A percentile compares a stretch with the other conserved stretches of the same genome.
These are phyloP conservation scores for Solanum lignicaule DNA, from an alignment of 257 asterid species.

Conservation along the genomic window DNA sequence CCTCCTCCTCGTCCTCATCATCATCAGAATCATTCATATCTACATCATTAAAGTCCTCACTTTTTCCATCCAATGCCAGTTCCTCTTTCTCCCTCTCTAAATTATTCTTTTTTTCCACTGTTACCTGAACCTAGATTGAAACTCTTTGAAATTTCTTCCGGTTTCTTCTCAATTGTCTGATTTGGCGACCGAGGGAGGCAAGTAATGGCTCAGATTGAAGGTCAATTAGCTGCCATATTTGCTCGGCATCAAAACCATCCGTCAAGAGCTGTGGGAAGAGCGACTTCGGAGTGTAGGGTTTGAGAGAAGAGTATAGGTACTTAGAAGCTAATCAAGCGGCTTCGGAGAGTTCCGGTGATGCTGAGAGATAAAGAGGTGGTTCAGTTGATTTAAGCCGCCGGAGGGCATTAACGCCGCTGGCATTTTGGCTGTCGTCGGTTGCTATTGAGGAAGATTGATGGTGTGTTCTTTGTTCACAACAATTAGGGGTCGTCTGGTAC, in stretches of 20 bases:
- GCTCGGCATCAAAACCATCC: constrained; percentile 64
- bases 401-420: constrained; percentile 36
- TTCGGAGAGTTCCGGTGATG: constrained; percentile 52
- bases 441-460: constrained; percentile 13
- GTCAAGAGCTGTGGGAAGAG: constrained; percentile 45
- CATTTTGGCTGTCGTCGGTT: neutral
- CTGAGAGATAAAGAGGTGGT: constrained; percentile 61
- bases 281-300: constrained; percentile 52
- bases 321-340: constrained; percentile 63
- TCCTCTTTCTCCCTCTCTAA: neutral
- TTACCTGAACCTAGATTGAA: constrained; percentile 19
- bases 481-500: no score
- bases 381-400: constrained; percentile 40
- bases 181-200: constrained; percentile 47
- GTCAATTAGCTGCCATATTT: constrained; percentile 95
- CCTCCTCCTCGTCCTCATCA: constrained; percentile 11
- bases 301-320: constrained; percentile 46
- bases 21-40: constrained; percentile 13
- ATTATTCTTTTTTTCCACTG: neutral
- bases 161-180: constrained; percentile 58
- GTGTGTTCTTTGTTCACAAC: neutral
- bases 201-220: constrained; percentile 65
- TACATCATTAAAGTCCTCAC: constrained; percentile 24
- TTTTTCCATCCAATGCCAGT: constrained; percentile 11
- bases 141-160: constrained; percentile 30